A percentile compares a stretch with the other conserved stretches of the same genome.
These are phyloP conservation scores for Solanum lignicaule DNA, from an alignment of 257 asterid genomes.

Conservation along the genomic window DNA sequence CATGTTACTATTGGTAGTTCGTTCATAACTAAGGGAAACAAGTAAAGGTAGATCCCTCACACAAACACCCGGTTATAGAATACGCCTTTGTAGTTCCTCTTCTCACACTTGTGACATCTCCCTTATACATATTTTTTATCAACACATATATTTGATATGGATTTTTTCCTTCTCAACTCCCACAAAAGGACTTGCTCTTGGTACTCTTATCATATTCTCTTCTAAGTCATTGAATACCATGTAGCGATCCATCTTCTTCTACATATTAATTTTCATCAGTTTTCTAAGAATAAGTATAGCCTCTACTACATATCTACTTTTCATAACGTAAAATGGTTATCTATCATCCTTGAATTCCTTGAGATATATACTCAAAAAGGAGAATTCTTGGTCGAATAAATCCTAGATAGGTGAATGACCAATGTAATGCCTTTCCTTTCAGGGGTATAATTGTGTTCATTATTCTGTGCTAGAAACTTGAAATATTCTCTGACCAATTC, in stretches of 20 bases:
- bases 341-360: background rate
- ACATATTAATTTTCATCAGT: background rate
- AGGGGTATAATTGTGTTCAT: background rate
- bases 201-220: background rate
- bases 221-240: background rate
- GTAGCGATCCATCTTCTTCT: background rate
- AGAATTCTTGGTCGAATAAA: background rate
- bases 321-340: background rate
- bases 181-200: background rate
- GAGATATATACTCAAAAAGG: background rate
- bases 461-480: background rate
- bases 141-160: background rate
- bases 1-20: background rate
- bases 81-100: background rate
- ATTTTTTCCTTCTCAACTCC: background rate
- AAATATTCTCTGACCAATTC: background rate
- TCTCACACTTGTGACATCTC: background rate
- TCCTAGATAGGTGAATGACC: background rate
- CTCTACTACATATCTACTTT: background rate
- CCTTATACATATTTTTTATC: background rate
- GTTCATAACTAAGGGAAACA: background rate
- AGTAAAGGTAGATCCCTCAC: background rate
- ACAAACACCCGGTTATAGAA: background rate
- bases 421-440: background rate
- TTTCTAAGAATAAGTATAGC: background rate